A percentile compares a stretch with the other conserved stretches of the same genome.
phyloP scores from a whole-genome alignment of 2,329 filamentous ascomycete genomes.

The Parasarocladium wereldwijsianum region DNA sequence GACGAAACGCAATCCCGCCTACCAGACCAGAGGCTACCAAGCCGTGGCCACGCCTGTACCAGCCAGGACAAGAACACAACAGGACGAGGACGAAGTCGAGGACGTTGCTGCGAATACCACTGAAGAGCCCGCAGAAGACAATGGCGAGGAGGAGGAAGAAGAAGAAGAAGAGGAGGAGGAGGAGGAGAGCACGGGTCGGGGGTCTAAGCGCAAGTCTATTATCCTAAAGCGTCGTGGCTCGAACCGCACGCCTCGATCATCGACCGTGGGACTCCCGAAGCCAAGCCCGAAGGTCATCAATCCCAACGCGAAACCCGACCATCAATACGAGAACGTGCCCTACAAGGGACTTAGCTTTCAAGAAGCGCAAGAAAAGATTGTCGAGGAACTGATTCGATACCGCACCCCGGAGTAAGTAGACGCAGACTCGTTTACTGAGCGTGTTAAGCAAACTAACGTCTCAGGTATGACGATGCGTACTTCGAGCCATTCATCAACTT shows the following conservation, averaged over 20 bases:
- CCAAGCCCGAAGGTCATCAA: constrained; percentile 18
- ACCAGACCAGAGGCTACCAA: constrained; percentile 51
- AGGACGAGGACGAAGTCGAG: constrained; percentile 12
- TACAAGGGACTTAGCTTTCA: constrained; percentile 68
- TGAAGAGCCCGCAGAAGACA: constrained; percentile 14
- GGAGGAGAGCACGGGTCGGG: constrained; percentile 9
- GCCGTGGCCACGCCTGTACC: constrained; percentile 62
- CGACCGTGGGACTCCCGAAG: constrained; percentile 14
- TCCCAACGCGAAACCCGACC: constrained; percentile 28
- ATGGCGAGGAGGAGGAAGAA: constrained; percentile 14
- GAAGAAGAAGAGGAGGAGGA: constrained; percentile 16
- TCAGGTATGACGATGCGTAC: constrained; percentile 53
- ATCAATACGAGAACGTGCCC: constrained; percentile 38
- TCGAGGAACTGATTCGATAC: constrained; percentile 58
- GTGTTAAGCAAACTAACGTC: constrained; percentile 9
- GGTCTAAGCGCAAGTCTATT: constrained; percentile 21
- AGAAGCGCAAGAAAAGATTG: constrained; percentile 72
- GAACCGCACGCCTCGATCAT: constrained; percentile 16
- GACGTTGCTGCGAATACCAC: constrained; percentile 17
- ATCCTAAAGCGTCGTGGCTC: constrained; percentile 22
- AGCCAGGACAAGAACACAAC: constrained; percentile 15
- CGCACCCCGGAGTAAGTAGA: constrained; percentile 46
- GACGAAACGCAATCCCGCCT: constrained; percentile 75
- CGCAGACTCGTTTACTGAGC: neutral
- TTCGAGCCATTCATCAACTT: constrained; percentile 65